phyloP scores from a whole-genome alignment of 2,329 filamentous ascomycete species.

The Cladosporium austrohemisphaericum region DNA sequence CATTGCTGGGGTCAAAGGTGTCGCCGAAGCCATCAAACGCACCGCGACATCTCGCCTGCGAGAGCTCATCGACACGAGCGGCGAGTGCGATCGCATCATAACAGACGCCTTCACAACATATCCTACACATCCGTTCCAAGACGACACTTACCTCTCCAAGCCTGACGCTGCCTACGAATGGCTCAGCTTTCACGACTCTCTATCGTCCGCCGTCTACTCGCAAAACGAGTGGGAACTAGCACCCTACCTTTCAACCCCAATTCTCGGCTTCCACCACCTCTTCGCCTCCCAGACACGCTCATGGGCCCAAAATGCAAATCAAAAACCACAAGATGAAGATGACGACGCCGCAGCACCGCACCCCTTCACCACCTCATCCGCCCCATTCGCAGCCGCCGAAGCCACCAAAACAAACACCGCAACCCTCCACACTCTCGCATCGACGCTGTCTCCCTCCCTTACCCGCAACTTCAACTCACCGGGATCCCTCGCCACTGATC shows the following conservation, averaged over 20 bases:
- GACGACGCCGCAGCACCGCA: slow-evolving; percentile 36
- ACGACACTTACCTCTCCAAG: slow-evolving; percentile 86
- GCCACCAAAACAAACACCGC: slow-evolving; percentile 73
- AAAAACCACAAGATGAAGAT: slow-evolving; percentile 36
- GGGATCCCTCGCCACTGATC: slow-evolving; percentile 73
- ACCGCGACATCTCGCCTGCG: slow-evolving; percentile 67
- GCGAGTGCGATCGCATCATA: slow-evolving; percentile 73
- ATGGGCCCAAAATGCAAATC: slow-evolving; percentile 43
- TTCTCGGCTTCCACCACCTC: slow-evolving; percentile 85
- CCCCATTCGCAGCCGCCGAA: slow-evolving; percentile 78
- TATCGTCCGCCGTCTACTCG: slow-evolving; percentile 74
- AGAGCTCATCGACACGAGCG: slow-evolving; percentile 74
- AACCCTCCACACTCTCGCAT: slow-evolving; percentile 69
- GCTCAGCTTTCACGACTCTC: slow-evolving; percentile 86
- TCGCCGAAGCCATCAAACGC: slow-evolving; percentile 69
- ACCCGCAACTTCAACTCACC: slow-evolving; percentile 73
- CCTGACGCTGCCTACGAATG: slow-evolving; percentile 86
- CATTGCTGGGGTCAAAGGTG: slow-evolving; percentile 50
- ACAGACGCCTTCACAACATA: slow-evolving; percentile 84
- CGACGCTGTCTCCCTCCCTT: slow-evolving; percentile 66
- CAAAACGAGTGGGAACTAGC: slow-evolving; percentile 90
- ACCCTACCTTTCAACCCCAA: slow-evolving; percentile 79
- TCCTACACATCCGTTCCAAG: slow-evolving; percentile 83
- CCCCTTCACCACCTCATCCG: slow-evolving; percentile 77
- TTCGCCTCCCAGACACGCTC: slow-evolving; percentile 70